Conservation (phyloP, 83 land plant genomes). For the Thuja plicata region DNA sequence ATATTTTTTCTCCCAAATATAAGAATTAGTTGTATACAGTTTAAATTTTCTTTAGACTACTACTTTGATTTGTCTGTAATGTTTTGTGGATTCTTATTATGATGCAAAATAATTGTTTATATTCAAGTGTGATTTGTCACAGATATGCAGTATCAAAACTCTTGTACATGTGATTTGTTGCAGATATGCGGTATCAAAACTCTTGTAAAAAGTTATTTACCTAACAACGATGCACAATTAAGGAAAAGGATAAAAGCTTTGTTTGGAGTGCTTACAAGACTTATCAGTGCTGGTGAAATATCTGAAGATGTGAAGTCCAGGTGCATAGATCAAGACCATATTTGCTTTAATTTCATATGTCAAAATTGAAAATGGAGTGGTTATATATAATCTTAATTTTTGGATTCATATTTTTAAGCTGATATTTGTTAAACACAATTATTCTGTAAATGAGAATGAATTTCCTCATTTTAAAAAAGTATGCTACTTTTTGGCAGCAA, state of each 20-base stretch:
- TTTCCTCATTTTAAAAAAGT: conserved; percentile 3
- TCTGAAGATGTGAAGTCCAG: conserved; percentile 65
- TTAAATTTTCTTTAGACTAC: neutral
- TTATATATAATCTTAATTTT: neutral
- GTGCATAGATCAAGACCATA: conserved; percentile 19
- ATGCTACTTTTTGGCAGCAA: conserved; percentile 35
- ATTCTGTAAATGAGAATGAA: neutral
- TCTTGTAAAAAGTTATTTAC: conserved; percentile 75
- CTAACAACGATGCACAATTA: conserved; percentile 64
- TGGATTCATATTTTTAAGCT: neutral
- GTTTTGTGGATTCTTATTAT: neutral
- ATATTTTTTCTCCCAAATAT: neutral
- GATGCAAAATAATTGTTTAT: neutral
- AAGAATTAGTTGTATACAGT: neutral
- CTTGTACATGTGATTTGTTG: conserved; percentile 35
- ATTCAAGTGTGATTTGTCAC: conserved; percentile 14
- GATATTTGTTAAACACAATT: neutral
- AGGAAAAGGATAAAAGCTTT: conserved; percentile 63
- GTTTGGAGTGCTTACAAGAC: conserved; percentile 39
- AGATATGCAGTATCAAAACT: conserved; percentile 70
- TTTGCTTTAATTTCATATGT: neutral
- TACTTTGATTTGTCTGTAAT: neutral
- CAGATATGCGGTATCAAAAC: conserved; percentile 73
- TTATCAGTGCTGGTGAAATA: conserved; percentile 58
- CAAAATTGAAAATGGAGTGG: neutral